Conservation (phyloP, 306 rosid genomes). For the Notholithocarpus densiflorus region DNA sequence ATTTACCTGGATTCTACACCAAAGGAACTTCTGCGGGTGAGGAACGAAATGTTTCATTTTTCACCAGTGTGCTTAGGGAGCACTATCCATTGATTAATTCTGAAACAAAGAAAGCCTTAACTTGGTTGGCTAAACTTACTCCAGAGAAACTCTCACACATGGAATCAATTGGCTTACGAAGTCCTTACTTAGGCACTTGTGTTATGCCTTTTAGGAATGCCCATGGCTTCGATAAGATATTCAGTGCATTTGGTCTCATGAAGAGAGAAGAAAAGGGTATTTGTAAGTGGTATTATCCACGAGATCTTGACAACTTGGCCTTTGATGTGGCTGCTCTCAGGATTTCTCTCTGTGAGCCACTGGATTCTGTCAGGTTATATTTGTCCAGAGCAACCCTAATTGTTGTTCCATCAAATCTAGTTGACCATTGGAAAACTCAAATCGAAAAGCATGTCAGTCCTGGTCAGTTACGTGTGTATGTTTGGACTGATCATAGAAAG, state of each 20-base stretch:
- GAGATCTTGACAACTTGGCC: constrained; percentile 64
- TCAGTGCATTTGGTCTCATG: constrained; percentile 79
- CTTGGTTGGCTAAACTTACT: constrained; percentile 72
- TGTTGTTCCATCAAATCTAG: constrained; percentile 90
- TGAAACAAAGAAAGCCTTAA: constrained; percentile 68
- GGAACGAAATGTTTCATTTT: constrained; percentile 70
- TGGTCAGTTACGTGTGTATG: constrained; percentile 66
- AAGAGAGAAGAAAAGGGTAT: constrained; percentile 65
- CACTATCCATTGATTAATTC: constrained; percentile 55
- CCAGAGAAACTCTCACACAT: constrained; percentile 56
- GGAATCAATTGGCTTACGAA: constrained; percentile 77
- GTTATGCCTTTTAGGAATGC: constrained; percentile 32
- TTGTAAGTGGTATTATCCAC: constrained; percentile 74
- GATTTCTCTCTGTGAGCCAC: constrained; percentile 65
- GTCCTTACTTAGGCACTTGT: constrained; percentile 54
- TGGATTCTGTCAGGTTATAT: constrained; percentile 75
- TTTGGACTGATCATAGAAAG: constrained; percentile 70
- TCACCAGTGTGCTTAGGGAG: constrained; percentile 77
- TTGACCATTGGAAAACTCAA: constrained; percentile 93
- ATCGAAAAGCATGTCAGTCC: constrained; percentile 80
- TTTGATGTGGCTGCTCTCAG: constrained; percentile 87
- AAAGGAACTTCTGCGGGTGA: constrained; percentile 74
- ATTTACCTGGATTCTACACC: constrained; percentile 70
- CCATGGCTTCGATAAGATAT: constrained; percentile 56
- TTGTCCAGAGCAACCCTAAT: constrained; percentile 88